These are phyloP conservation scores for Suillus alpinus DNA, from an alignment of 768 basidiomycete genomes.

Conservation along the genomic window DNA sequence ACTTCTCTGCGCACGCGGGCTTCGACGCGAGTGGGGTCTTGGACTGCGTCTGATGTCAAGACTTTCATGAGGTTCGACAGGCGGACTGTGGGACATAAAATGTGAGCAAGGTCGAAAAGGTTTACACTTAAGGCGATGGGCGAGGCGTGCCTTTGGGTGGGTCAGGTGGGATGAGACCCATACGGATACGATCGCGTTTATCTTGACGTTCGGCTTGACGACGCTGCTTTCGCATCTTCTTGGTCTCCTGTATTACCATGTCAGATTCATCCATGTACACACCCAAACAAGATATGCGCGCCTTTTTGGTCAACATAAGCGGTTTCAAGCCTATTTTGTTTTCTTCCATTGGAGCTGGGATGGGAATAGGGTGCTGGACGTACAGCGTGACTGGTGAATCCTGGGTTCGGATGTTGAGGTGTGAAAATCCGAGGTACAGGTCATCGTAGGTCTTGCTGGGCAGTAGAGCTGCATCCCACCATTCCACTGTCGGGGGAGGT, in stretches of 20 bases:
- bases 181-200: slow-evolving; percentile 89
- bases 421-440: slow-evolving; percentile 51
- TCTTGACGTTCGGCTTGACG: slow-evolving; percentile 89
- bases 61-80: slow-evolving; percentile 97
- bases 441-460: slow-evolving; percentile 82
- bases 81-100: slow-evolving; percentile 55
- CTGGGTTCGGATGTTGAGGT: slow-evolving; percentile 58
- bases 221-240: slow-evolving; percentile 93
- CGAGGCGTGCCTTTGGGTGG: slow-evolving; percentile 76
- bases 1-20: slow-evolving; percentile 94
- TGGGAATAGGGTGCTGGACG: slow-evolving; percentile 96
- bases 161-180: slow-evolving; percentile 95
- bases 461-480: slow-evolving; percentile 94
- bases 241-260: slow-evolving; percentile 63
- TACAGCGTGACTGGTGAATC: slow-evolving; percentile 84
- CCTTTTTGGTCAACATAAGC: slow-evolving; percentile 91
- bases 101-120: background rate
- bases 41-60: slow-evolving; percentile 91
- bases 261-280: slow-evolving; percentile 1
- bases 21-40: slow-evolving; percentile 97
- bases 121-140: too few relatives aligned
- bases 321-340: slow-evolving; percentile 76
- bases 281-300: slow-evolving; percentile 11
- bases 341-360: slow-evolving; percentile 88
- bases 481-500: slow-evolving; percentile 87